Evolutionary conservation across 257 asterid genomes (phyloP).

Genomic region (Solanum clarkiae): DNA sequence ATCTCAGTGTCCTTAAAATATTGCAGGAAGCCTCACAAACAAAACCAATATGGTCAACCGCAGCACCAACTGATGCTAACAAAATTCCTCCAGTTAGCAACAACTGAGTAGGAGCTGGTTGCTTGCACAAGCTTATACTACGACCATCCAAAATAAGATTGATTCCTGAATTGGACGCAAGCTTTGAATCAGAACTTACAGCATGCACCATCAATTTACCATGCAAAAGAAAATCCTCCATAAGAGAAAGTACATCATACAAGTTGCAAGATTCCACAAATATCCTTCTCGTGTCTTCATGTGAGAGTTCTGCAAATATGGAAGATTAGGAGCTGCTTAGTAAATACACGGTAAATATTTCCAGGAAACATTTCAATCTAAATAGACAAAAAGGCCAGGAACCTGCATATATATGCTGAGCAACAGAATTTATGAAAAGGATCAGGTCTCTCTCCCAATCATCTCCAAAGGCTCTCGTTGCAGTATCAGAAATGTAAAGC

Average conservation of each 20-base stretch:
- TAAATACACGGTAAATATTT: not conserved
- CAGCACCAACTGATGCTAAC: constrained; percentile 61
- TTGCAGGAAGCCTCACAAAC: constrained; percentile 71
- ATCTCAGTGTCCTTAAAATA: constrained; percentile 33
- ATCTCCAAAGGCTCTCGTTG: constrained; percentile 10
- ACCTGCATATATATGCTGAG: constrained; percentile 45
- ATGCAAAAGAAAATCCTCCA: constrained; percentile 60
- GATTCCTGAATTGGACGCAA: constrained; percentile 15
- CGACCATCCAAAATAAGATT: constrained; percentile 28
- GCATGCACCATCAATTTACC: constrained; percentile 33
- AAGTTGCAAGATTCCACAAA: constrained; percentile 42
- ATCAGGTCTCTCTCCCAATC: constrained; percentile 16
- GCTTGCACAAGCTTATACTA: constrained; percentile 22
- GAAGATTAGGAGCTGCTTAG: not conserved
- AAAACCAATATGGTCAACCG: constrained; percentile 56
- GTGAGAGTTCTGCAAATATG: constrained; percentile 47
- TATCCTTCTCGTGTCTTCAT: constrained; percentile 29
- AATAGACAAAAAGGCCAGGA: not conserved
- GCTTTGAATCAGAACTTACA: constrained; percentile 17
- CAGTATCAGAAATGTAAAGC: constrained; percentile 37
- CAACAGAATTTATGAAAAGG: constrained; percentile 29
- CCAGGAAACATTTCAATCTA: not conserved
- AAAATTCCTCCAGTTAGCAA: constrained; percentile 52
- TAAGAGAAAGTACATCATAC: constrained; percentile 37
- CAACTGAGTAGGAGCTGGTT: constrained; percentile 40